Base-by-base conservation (phyloP, 2,329 filamentous ascomycete genomes). In the Sphaerulina musiva region DNA sequence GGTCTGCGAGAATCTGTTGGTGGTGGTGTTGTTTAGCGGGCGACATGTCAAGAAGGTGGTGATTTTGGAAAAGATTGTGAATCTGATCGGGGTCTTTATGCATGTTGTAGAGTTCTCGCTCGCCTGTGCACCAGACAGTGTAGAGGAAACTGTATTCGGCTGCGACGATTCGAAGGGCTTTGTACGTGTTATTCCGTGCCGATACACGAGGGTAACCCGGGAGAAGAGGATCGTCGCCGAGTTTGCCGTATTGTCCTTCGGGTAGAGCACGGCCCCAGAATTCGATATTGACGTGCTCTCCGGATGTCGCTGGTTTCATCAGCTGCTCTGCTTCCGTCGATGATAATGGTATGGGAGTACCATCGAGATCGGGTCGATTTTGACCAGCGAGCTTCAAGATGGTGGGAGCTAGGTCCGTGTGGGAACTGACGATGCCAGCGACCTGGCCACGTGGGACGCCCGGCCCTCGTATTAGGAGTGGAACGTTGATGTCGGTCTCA, bases 91-190 rank as follows among this genome's bases (percentile, higher is more conserved):
- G 62, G 43, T 67, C 64, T 14, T 29, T 42, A 23, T 48, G 31
- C 12, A 66, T 42, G 40, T 87, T 77, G 64, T 86, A 87, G 7
- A 85, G 74, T 64, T 87, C 83, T 51, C 80, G 78, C 62, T 86
- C 83, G 48, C 82, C 81, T 6, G 71, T 85, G 63, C 85, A 87
- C 83, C 83, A 87, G 0, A 86, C 81, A 0, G 81, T 77, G 62
- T 87, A 87, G 58, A 82, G 81, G 5, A 87, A 65, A 61, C 78
- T 80, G 62, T 86, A 86, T 5, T 48, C 57, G 3, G 62, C 51
- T 14, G 59, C 60, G 7, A 63, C 53, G 2, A 68, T 26, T 4
- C 66, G 59, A 7, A 68, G 55, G 6, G 65, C 64, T 47, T 67
- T 68, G 59, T 68, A 68, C 1, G 66, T 66, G 23, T 66, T 63